Evolutionary conservation across 495 filamentous ascomycete species (phyloP).

Genomic region (Talaromyces stipitatus): DNA sequence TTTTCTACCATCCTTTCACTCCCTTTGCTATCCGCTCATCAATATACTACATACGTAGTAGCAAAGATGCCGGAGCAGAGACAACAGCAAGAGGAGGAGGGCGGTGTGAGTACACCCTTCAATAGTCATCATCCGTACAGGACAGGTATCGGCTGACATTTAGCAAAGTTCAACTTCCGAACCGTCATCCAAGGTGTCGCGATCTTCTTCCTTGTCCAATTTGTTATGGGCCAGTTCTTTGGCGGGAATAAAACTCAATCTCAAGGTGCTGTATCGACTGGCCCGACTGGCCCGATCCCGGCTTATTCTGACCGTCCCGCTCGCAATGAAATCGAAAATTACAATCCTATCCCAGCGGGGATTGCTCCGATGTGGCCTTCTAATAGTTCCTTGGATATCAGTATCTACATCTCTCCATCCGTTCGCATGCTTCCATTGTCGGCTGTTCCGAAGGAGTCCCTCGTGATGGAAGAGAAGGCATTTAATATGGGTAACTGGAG

Average conservation of each 20-base stretch:
- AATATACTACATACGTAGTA: background rate
- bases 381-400: constrained; percentile 72
- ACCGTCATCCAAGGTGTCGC: constrained; percentile 56
- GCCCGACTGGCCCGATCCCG: constrained; percentile 49
- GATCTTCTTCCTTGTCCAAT: constrained; percentile 64
- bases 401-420: constrained; percentile 73
- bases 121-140: background rate
- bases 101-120: constrained; percentile 23
- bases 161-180: constrained; percentile 44
- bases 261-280: constrained; percentile 31
- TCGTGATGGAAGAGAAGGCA: constrained; percentile 71
- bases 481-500: constrained; percentile 76
- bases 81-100: constrained; percentile 31
- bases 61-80: constrained; percentile 37
- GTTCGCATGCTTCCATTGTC: constrained; percentile 60
- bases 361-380: constrained; percentile 84
- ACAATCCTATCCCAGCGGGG: constrained; percentile 64
- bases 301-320: constrained; percentile 57
- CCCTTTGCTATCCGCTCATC: background rate
- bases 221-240: constrained; percentile 50
- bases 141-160: background rate
- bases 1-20: background rate
- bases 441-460: constrained; percentile 40
- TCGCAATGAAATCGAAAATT: constrained; percentile 52
- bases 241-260: constrained; percentile 39